Conservation (phyloP, 225 moss, liverwort and hornwort species). For the Thuidium tamariscinum region DNA sequence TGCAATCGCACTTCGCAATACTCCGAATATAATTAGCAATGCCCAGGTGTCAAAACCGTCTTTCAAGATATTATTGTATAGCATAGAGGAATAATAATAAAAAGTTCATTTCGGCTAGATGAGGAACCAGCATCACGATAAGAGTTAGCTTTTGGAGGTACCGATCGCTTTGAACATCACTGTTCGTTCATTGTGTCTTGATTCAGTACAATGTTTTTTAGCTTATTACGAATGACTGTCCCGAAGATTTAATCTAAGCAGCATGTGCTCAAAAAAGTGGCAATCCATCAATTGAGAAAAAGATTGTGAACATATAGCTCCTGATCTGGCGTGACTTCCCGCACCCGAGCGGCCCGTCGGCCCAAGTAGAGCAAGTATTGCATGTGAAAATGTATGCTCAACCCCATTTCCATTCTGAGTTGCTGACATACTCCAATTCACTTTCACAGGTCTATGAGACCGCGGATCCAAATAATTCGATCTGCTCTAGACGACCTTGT, state of each 20-base stretch:
- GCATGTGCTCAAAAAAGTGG: neutral
- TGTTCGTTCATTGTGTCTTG: neutral
- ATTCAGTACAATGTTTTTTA: neutral
- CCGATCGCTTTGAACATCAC: neutral
- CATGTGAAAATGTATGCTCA: neutral
- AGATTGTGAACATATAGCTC: neutral
- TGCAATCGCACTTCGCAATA: neutral
- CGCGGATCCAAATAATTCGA: neutral
- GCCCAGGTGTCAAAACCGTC: neutral
- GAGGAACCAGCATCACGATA: neutral
- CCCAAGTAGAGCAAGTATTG: neutral
- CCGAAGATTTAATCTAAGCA: neutral
- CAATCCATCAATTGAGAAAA: neutral
- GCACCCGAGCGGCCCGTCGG: neutral
- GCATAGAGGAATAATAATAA: neutral
- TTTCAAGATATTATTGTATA: neutral
- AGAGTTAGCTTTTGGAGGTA: neutral
- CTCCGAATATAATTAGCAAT: neutral
- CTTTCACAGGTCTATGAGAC: neutral
- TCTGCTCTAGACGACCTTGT: neutral
- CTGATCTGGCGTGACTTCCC: neutral
- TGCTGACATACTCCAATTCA: neutral
- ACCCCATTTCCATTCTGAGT: neutral
- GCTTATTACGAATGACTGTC: no score
- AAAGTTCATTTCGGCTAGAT: neutral